A percentile compares a stretch with the other conserved stretches of the same genome.
phyloP scores from a whole-genome alignment of 2,329 filamentous ascomycete genomes.

The Diaporthe vexans region DNA sequence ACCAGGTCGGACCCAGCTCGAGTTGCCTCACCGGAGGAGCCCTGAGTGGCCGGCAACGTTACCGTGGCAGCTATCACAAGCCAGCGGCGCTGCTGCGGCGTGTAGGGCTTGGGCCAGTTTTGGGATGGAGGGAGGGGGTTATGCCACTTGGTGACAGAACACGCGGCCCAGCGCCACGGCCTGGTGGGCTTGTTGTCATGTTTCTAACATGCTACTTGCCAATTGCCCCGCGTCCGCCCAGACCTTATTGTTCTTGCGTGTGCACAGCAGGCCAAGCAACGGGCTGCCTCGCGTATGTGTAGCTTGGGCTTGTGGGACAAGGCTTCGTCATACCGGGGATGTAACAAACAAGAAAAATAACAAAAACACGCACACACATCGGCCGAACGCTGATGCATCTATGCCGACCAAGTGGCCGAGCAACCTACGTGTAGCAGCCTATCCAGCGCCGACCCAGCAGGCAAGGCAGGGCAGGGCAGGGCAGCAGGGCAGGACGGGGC shows the following conservation, averaged over 20 bases:
- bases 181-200: background rate
- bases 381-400: background rate
- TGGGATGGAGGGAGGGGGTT: background rate
- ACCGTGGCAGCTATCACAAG: slow-evolving; percentile 33
- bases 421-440: too few relatives aligned
- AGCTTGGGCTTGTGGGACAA: background rate
- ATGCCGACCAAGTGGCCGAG: background rate
- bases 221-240: background rate
- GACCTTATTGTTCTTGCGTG: background rate
- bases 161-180: slow-evolving; percentile 25
- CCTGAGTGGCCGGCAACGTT: slow-evolving; percentile 29
- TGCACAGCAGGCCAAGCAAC: background rate
- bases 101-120: background rate
- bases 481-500: slow-evolving; percentile 11
- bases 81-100: background rate
- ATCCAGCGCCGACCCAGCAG: background rate
- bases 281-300: slow-evolving; percentile 8
- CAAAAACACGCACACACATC: background rate
- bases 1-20: slow-evolving; percentile 31
- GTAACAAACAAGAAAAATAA: slow-evolving; percentile 20
- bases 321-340: background rate
- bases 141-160: slow-evolving; percentile 4
- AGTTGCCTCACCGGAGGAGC: slow-evolving; percentile 8
- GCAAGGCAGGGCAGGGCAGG: background rate
- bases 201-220: too few relatives aligned